These are phyloP conservation scores for Vitis hybrid DNA, from an alignment of 177 flowering plant genomes.

Conservation along the genomic window DNA sequence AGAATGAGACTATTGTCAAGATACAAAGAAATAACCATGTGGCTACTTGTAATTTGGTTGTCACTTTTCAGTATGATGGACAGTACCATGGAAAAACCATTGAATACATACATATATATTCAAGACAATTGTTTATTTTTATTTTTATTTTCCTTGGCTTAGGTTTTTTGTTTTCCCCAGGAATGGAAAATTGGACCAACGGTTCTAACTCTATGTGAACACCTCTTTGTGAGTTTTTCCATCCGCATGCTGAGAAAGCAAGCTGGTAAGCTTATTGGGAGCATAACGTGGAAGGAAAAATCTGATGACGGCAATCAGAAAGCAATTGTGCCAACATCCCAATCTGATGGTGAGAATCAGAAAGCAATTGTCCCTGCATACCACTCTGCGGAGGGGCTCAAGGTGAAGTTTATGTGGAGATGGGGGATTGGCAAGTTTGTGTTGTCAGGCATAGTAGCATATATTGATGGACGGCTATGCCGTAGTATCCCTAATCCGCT, in stretches of 20 bases:
- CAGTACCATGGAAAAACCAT: no score
- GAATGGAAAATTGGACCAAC: constrained; percentile 93
- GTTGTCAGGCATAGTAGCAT: constrained; percentile 75
- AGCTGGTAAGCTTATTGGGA: constrained; percentile 34
- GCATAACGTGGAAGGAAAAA: constrained; percentile 32
- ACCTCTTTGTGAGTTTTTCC: constrained; percentile 82
- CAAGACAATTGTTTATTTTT: no score
- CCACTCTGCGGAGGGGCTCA: constrained; percentile 21
- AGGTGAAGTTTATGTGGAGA: constrained; percentile 37
- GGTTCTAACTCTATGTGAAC: constrained; percentile 77
- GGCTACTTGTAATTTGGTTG: no score
- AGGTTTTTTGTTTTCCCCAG: constrained; percentile 24
- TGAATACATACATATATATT: no score
- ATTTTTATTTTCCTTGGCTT: no score
- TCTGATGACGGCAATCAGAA: constrained; percentile 17
- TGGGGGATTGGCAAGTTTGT: constrained; percentile 71
- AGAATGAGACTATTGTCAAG: no score
- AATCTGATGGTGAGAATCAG: constrained; percentile 10
- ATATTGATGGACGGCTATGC: constrained; percentile 88
- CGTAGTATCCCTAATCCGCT: constrained; percentile 75
- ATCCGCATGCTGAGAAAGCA: constrained; percentile 77
- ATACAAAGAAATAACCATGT: no score
- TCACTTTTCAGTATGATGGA: no score
- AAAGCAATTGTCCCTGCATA: constrained; percentile 27
- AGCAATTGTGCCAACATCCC: constrained; percentile 25